phyloP scores from a whole-genome alignment of 805 yeast species.

The Cyberlindnera suaveolens region DNA sequence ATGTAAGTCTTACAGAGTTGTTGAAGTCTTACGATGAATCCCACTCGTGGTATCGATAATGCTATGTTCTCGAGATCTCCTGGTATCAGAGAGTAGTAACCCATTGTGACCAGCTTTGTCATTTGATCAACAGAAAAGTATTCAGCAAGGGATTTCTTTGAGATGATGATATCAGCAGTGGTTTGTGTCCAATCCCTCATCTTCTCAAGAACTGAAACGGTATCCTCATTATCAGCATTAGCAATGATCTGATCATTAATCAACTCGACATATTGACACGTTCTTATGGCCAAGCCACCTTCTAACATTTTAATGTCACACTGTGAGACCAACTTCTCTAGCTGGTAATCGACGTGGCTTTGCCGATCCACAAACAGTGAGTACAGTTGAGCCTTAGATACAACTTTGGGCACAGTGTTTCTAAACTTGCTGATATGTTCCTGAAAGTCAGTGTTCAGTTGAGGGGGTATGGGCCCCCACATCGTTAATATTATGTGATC shows the following conservation, averaged over 20 bases:
- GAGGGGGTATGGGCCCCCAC: constrained; percentile 13
- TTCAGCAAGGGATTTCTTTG: not conserved
- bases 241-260: constrained; percentile 1
- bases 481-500: not conserved
- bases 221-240: not conserved
- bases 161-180: not conserved
- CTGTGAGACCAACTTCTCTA: constrained; percentile 31
- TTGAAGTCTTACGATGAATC: constrained; percentile 39
- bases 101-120: constrained; percentile 31
- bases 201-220: constrained; percentile 3
- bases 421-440: constrained; percentile 15
- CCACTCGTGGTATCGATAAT: constrained; percentile 44
- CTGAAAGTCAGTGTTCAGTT: constrained; percentile 13
- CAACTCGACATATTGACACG: constrained; percentile 17
- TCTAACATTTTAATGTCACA: constrained; percentile 34
- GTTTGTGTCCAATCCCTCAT: not conserved
- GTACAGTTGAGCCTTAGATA: constrained; percentile 35
- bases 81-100: constrained; percentile 38
- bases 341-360: constrained; percentile 43
- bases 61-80: constrained; percentile 34
- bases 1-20: constrained; percentile 40
- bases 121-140: constrained; percentile 19
- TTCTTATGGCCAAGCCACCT: constrained; percentile 28
- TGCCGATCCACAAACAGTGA: constrained; percentile 39
- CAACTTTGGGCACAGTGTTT: constrained; percentile 8